Percentiles rank a stretch among this genome's conserved stretches.
Evolutionary conservation across 345 rosid species (phyloP).

Genomic region (Sisymbrium altissimum): DNA sequence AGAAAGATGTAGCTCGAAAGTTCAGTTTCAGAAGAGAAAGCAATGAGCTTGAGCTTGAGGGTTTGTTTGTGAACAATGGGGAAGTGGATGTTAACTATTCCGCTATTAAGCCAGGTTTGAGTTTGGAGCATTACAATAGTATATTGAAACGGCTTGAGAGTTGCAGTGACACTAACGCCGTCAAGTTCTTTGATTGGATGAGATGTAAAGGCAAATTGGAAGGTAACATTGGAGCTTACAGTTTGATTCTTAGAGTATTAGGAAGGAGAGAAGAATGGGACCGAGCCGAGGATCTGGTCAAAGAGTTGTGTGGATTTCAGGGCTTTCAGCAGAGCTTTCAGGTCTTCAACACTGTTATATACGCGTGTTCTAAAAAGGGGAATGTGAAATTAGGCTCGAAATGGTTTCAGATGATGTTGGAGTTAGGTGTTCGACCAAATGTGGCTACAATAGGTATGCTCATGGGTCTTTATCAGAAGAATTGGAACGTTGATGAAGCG

Average conservation of each 20-base stretch:
- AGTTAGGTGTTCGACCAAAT: slow-evolving; percentile 59
- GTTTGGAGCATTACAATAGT: slow-evolving; percentile 53
- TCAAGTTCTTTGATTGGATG: slow-evolving; percentile 84
- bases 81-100: slow-evolving; percentile 58
- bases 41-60: slow-evolving; percentile 30
- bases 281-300: slow-evolving; percentile 52
- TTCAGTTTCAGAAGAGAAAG: slow-evolving; percentile 33
- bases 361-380: slow-evolving; percentile 56
- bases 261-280: slow-evolving; percentile 76
- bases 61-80: slow-evolving; percentile 37
- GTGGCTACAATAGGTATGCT: slow-evolving; percentile 87
- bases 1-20: slow-evolving; percentile 37
- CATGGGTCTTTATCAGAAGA: slow-evolving; percentile 73
- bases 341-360: slow-evolving; percentile 71
- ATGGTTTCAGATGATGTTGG: slow-evolving; percentile 86
- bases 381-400: slow-evolving; percentile 48
- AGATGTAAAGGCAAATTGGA: slow-evolving; percentile 55
- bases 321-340: slow-evolving; percentile 46
- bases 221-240: slow-evolving; percentile 60
- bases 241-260: slow-evolving; percentile 68
- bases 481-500: slow-evolving; percentile 71
- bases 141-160: slow-evolving; percentile 70
- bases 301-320: slow-evolving; percentile 34
- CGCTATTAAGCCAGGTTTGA: slow-evolving; percentile 40
- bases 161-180: slow-evolving; percentile 48